Evolutionary conservation across 2,329 filamentous ascomycete species (phyloP).

Genomic region (Fragosphaeria purpurea): DNA sequence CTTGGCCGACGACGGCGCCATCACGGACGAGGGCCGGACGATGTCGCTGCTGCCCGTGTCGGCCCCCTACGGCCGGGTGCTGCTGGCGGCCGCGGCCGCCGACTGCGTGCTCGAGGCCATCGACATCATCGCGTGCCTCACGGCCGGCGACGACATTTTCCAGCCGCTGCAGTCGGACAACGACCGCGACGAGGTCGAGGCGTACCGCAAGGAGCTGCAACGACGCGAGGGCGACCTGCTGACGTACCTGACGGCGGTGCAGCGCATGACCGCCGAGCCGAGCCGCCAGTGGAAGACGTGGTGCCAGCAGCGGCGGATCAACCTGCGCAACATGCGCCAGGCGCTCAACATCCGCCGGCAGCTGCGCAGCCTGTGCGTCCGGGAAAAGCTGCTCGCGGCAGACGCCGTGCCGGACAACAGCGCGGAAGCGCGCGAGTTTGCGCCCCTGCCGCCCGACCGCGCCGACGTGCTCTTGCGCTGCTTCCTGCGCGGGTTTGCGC

Average conservation of each 20-base stretch:
- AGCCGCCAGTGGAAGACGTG: slow-evolving; percentile 44
- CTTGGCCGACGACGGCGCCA: slow-evolving; percentile 57
- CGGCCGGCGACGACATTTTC: slow-evolving; percentile 54
- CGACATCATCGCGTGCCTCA: slow-evolving; percentile 64
- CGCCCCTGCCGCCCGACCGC: slow-evolving; percentile 41
- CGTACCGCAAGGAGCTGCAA: slow-evolving; percentile 44
- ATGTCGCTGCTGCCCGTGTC: slow-evolving; percentile 80
- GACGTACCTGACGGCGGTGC: slow-evolving; percentile 53
- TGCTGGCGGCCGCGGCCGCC: slow-evolving; percentile 66
- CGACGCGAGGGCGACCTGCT: slow-evolving; percentile 56
- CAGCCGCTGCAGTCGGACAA: slow-evolving; percentile 49
- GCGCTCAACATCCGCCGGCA: slow-evolving; percentile 53
- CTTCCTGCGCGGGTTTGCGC: slow-evolving; percentile 51
- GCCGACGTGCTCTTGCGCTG: slow-evolving; percentile 47
- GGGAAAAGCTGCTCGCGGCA: slow-evolving; percentile 39
- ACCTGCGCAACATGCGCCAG: slow-evolving; percentile 51
- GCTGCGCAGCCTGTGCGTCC: slow-evolving; percentile 45
- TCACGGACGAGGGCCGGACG: slow-evolving; percentile 63
- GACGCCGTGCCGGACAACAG: slow-evolving; percentile 11
- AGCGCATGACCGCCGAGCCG: slow-evolving; percentile 45
- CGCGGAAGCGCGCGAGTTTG: slow-evolving; percentile 44
- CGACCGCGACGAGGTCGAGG: slow-evolving; percentile 41
- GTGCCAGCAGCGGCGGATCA: slow-evolving; percentile 49
- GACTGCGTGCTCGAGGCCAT: slow-evolving; percentile 74
- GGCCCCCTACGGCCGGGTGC: slow-evolving; percentile 68